phyloP scores from a whole-genome alignment of 257 asterid species.

The Solanum tacnaense region DNA sequence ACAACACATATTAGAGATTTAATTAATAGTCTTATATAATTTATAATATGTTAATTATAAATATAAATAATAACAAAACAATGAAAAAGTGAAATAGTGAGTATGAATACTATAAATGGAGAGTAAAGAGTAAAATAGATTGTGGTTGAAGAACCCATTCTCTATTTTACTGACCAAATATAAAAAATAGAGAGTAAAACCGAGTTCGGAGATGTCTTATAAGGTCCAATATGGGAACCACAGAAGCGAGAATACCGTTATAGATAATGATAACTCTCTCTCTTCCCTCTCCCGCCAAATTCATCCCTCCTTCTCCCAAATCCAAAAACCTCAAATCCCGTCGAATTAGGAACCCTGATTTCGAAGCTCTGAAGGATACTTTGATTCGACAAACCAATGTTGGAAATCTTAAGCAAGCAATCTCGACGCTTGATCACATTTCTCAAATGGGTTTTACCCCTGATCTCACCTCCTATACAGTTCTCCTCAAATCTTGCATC shows the following conservation, averaged over 20 bases:
- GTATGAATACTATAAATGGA: too few relatives aligned
- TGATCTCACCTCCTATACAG: conserved; percentile 65
- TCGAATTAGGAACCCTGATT: conserved; percentile 11
- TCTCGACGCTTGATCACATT: conserved; percentile 66
- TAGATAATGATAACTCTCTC: conserved; percentile 38
- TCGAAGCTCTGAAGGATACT: conserved; percentile 47
- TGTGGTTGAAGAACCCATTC: too few relatives aligned
- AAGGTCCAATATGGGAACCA: neutral
- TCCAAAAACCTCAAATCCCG: conserved; percentile 12
- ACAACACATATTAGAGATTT: too few relatives aligned
- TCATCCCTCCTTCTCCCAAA: conserved; percentile 16
- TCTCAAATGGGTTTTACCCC: conserved; percentile 41
- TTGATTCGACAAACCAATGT: conserved; percentile 51
- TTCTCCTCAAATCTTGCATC: conserved; percentile 88
- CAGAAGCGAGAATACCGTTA: neutral
- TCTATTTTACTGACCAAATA: too few relatives aligned
- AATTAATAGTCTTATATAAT: too few relatives aligned
- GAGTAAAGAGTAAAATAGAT: too few relatives aligned
- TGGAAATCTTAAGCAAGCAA: conserved; percentile 54
- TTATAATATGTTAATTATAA: too few relatives aligned
- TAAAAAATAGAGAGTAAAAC: too few relatives aligned
- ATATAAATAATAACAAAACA: too few relatives aligned
- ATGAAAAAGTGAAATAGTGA: too few relatives aligned
- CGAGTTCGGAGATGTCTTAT: neutral
- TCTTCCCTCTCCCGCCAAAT: conserved; percentile 30